phyloP scores from a whole-genome alignment of 306 rosid species.

The Glycine latifolia region DNA sequence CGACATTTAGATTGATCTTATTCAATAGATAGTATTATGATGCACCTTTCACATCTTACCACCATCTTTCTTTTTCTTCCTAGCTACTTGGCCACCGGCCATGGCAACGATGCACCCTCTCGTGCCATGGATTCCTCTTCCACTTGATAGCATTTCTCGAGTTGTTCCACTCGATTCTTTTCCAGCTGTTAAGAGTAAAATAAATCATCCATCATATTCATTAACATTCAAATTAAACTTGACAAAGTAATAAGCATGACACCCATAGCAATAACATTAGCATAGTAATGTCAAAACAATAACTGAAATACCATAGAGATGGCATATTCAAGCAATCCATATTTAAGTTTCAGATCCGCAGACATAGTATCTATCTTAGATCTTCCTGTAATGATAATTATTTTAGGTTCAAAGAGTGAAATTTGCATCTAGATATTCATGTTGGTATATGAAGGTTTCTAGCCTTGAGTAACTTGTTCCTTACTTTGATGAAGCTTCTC shows the following conservation, averaged over 20 bases:
- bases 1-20: no score
- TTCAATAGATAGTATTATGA: no score
- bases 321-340: conserved; percentile 79
- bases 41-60: no score
- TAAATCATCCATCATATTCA: conserved; percentile 36
- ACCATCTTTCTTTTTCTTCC: no score
- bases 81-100: no score
- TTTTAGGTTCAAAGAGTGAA: conserved; percentile 42
- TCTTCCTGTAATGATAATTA: conserved; percentile 68
- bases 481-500: conserved; percentile 69
- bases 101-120: no score
- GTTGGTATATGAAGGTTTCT: conserved; percentile 26
- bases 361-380: conserved; percentile 66
- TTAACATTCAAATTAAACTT: neutral
- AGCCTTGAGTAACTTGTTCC: conserved; percentile 78
- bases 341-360: conserved; percentile 68
- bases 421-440: conserved; percentile 29
- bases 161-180: conserved; percentile 79
- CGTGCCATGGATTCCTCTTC: no score
- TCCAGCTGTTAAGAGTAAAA: conserved; percentile 71
- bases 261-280: neutral
- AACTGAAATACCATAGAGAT: conserved; percentile 65
- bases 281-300: conserved; percentile 23
- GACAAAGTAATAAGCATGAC: no score
- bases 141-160: conserved; percentile 72